phyloP scores from a whole-genome alignment of 768 basidiomycete genomes.

The Lactarius pseudohatsudake region DNA sequence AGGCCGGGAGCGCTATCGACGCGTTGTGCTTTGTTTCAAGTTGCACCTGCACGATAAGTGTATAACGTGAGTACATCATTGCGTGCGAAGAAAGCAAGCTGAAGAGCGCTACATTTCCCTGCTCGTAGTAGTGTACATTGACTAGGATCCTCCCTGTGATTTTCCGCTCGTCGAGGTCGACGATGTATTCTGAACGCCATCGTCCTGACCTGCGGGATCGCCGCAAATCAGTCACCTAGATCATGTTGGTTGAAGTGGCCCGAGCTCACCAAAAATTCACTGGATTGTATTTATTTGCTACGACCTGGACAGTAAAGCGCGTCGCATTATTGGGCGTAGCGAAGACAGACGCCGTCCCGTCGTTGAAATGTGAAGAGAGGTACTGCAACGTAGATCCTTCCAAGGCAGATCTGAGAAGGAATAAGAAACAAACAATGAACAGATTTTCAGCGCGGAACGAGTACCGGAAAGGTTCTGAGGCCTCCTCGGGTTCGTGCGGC shows the following conservation, averaged over 20 bases:
- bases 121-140: conserved; percentile 96
- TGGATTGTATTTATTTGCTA: conserved; percentile 96
- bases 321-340: conserved; percentile 45
- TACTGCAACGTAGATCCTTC: conserved; percentile 68
- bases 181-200: conserved; percentile 86
- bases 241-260: neutral
- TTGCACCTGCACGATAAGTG: conserved; percentile 66
- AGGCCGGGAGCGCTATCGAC: conserved; percentile 61
- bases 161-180: conserved; percentile 63
- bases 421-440: conserved; percentile 5
- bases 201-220: conserved; percentile 73
- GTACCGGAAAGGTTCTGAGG: conserved; percentile 77
- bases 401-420: conserved; percentile 58
- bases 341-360: conserved; percentile 77
- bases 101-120: conserved; percentile 72
- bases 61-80: neutral
- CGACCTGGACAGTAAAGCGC: conserved; percentile 72
- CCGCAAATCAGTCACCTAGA: neutral
- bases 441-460: conserved; percentile 19
- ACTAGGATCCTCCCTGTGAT: conserved; percentile 74
- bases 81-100: neutral
- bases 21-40: conserved; percentile 72
- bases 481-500: conserved; percentile 57
- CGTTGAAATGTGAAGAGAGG: conserved; percentile 76
- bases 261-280: conserved; percentile 79